A percentile compares a stretch with the other conserved stretches of the same genome.
phyloP scores from a whole-genome alignment of 2,329 filamentous ascomycete species.

The Cordyceps sp. region DNA sequence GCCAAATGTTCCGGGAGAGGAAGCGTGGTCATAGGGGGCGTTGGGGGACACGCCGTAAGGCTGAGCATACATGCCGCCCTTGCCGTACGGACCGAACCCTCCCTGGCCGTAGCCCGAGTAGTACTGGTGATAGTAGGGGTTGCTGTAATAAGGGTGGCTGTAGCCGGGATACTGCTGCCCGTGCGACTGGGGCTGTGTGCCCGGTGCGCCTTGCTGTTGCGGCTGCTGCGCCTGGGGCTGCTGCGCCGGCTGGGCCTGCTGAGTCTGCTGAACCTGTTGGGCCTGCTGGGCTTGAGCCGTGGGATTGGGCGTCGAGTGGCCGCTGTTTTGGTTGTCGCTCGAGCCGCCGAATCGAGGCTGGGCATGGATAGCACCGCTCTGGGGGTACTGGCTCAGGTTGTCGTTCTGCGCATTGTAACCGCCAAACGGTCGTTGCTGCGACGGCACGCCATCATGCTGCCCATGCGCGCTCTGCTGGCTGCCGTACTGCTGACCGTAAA shows the following conservation, averaged over 20 bases:
- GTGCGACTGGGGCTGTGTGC: slow-evolving; percentile 26
- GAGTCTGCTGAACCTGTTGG: slow-evolving; percentile 23
- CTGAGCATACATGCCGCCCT: slow-evolving; percentile 37
- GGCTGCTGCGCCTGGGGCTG: slow-evolving; percentile 21
- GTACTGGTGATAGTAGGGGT: slow-evolving; percentile 47
- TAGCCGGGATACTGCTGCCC: slow-evolving; percentile 34
- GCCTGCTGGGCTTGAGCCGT: slow-evolving; percentile 31
- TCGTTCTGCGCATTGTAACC: slow-evolving; percentile 55
- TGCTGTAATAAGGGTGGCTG: slow-evolving; percentile 42
- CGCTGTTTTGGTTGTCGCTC: slow-evolving; percentile 65
- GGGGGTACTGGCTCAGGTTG: slow-evolving; percentile 53
- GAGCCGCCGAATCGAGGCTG: slow-evolving; percentile 42
- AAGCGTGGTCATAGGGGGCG: slow-evolving; percentile 37
- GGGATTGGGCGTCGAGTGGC: slow-evolving; percentile 81
- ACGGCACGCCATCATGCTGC: slow-evolving; percentile 55
- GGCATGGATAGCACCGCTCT: slow-evolving; percentile 43
- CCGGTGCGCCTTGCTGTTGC: slow-evolving; percentile 25
- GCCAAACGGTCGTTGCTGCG: slow-evolving; percentile 60
- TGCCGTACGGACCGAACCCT: slow-evolving; percentile 36
- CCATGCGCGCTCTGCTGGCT: slow-evolving; percentile 40
- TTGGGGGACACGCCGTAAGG: slow-evolving; percentile 40
- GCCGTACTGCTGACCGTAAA: slow-evolving; percentile 49
- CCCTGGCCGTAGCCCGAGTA: slow-evolving; percentile 37
- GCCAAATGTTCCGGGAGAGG: slow-evolving; percentile 36
- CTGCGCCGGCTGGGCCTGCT: slow-evolving; percentile 20